A percentile compares a stretch with the other conserved stretches of the same genome.
Conservation (phyloP, 2,329 filamentous ascomycete genomes). For the Aspergillus sp. region DNA sequence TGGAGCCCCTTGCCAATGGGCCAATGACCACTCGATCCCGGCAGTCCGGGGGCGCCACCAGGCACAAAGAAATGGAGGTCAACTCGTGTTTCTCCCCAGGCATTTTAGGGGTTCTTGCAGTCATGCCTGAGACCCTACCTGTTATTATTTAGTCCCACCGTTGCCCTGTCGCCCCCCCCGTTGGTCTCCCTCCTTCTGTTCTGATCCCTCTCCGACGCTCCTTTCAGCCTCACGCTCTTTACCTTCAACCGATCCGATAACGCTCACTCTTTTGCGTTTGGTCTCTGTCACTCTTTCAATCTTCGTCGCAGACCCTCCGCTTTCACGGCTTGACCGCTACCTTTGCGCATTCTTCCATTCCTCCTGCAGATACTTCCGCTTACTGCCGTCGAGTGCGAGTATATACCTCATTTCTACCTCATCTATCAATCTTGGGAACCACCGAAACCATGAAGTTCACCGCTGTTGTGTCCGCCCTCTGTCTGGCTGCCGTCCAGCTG, state of each 20-base stretch:
- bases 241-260: constrained; percentile 11
- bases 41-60: too few species aligned
- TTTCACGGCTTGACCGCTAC: background rate
- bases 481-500: constrained; percentile 33
- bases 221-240: constrained; percentile 14
- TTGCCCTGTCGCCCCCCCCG: constrained; percentile 6
- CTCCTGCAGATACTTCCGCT: background rate
- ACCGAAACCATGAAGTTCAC: constrained; percentile 35
- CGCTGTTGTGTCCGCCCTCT: constrained; percentile 31
- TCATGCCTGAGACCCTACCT: too few species aligned
- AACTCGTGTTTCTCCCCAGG: constrained; percentile 4
- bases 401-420: too few species aligned
- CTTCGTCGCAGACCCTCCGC: background rate
- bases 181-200: constrained; percentile 15
- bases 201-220: constrained; percentile 27
- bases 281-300: background rate
- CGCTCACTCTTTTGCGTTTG: constrained; percentile 26
- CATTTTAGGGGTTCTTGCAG: background rate
- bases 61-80: background rate
- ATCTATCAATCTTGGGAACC: too few species aligned
- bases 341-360: background rate
- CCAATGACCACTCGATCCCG: too few species aligned
- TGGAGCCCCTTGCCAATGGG: too few species aligned
- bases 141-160: constrained; percentile 5
- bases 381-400: background rate